phyloP scores from a whole-genome alignment of 176 grass and related monocot species.

The Triticum monococcum region DNA sequence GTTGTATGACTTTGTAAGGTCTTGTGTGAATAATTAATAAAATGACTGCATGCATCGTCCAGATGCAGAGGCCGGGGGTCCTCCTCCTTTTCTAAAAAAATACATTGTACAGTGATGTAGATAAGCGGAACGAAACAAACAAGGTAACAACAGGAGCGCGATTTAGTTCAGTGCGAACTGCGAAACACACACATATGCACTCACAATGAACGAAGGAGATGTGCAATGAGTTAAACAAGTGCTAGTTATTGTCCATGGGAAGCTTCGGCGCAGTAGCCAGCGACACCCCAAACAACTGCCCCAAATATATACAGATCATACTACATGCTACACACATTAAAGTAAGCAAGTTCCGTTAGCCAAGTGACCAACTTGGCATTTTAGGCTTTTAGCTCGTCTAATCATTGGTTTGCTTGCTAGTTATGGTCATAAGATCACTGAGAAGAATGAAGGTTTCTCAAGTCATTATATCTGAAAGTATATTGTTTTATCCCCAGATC shows the following conservation, averaged over 20 bases:
- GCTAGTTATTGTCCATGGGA: not conserved
- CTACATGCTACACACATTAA: not conserved
- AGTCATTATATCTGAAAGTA: not conserved
- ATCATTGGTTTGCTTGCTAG: slow-evolving; percentile 10
- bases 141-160: too few relatives aligned
- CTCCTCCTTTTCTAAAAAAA: too few relatives aligned
- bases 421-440: not conserved
- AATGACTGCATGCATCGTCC: too few relatives aligned
- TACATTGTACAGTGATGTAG: too few relatives aligned
- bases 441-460: not conserved
- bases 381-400: not conserved
- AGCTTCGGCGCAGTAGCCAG: not conserved
- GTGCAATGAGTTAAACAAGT: not conserved
- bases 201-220: not conserved
- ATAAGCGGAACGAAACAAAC: too few relatives aligned
- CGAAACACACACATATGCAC: too few relatives aligned
- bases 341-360: not conserved
- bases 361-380: not conserved
- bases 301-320: not conserved
- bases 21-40: too few relatives aligned
- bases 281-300: too few relatives aligned
- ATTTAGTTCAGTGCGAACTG: too few relatives aligned
- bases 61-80: too few relatives aligned
- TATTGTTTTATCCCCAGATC: not conserved
- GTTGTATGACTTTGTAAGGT: too few relatives aligned